phyloP scores from a whole-genome alignment of 2,329 filamentous ascomycete species.

The Stagonosporopsis chrysanthemi region DNA sequence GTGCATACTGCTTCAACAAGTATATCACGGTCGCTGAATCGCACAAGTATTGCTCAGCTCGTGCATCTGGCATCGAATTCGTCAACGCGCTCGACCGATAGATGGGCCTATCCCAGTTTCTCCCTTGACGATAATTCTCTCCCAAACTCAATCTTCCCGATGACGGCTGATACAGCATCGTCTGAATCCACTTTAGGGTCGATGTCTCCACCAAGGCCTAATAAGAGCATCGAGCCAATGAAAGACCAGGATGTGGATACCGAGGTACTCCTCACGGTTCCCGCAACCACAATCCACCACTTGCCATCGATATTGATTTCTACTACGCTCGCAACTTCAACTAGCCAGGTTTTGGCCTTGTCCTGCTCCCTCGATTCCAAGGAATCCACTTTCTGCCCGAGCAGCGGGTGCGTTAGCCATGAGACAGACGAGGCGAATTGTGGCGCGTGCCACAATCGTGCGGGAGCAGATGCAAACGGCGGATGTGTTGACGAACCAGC shows the following conservation, averaged over 20 bases:
- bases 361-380: background rate
- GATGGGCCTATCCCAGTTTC: background rate
- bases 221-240: background rate
- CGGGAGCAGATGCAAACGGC: background rate
- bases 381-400: conserved; percentile 5
- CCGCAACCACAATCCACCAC: background rate
- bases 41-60: background rate
- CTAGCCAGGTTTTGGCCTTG: background rate
- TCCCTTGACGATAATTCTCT: background rate
- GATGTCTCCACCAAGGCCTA: background rate
- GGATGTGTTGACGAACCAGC: background rate
- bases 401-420: conserved; percentile 6
- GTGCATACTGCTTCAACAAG: background rate
- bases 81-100: background rate
- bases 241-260: background rate
- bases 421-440: conserved; percentile 3
- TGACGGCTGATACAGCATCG: background rate
- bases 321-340: background rate
- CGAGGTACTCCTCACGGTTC: background rate
- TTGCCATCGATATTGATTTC: background rate
- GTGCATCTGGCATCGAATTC: background rate
- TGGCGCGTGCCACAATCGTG: conserved; percentile 8
- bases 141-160: background rate
- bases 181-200: background rate
- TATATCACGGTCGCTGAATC: background rate